Conservation (phyloP, 2,329 filamentous ascomycete species). For the Exserohilum turcica region DNA sequence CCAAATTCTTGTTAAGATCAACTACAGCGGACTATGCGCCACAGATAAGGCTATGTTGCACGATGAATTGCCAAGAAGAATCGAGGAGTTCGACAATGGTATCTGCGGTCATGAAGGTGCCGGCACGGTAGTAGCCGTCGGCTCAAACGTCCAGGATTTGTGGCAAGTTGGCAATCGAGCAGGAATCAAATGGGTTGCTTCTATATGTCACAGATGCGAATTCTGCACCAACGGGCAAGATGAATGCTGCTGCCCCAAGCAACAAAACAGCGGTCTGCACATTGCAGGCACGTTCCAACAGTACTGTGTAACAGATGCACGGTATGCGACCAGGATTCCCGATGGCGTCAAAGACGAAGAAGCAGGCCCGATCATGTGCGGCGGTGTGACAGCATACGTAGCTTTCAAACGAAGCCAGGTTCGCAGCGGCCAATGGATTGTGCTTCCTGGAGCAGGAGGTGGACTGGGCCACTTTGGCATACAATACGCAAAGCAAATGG, state of each 20-base stretch:
- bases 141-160: constrained; percentile 71
- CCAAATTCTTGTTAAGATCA: constrained; percentile 62
- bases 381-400: constrained; percentile 56
- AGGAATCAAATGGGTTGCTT: constrained; percentile 76
- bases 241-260: constrained; percentile 53
- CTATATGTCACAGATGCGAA: constrained; percentile 77
- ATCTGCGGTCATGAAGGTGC: constrained; percentile 78
- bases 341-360: constrained; percentile 51
- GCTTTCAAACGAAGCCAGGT: constrained; percentile 48
- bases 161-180: constrained; percentile 60
- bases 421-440: constrained; percentile 48
- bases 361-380: constrained; percentile 49
- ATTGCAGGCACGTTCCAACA: constrained; percentile 51
- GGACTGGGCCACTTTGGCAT: constrained; percentile 35
- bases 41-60: constrained; percentile 53
- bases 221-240: constrained; percentile 71
- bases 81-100: constrained; percentile 40
- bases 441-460: constrained; percentile 48
- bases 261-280: constrained; percentile 70
- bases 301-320: constrained; percentile 52
- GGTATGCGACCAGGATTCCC: constrained; percentile 54
- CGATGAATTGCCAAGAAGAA: constrained; percentile 43
- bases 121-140: constrained; percentile 73
- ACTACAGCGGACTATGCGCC: constrained; percentile 62
- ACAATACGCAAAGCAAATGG: constrained; percentile 58